Base-by-base conservation (phyloP, 768 basidiomycete species). In the Calocera cornea region DNA sequence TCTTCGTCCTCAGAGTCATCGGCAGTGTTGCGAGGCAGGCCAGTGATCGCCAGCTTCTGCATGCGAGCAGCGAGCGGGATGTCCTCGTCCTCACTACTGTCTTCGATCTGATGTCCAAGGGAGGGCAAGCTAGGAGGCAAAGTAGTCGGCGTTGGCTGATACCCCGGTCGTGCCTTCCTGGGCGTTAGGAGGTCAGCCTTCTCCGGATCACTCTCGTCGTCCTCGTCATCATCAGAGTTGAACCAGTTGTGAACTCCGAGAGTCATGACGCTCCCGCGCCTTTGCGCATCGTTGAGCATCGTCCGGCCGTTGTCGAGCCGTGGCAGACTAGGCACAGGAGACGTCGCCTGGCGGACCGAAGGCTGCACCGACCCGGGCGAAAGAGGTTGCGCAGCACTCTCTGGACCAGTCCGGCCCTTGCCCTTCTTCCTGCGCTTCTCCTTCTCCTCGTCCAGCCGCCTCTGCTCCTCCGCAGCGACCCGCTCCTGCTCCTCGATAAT, bases 1-100 rank as follows among this genome's bases (percentile, higher is more conserved):
- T 93, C 90, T 70, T 92, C 90, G 65, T 90, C 90, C 69, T 88
- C 89, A 69, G 86, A 84, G 22, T 82, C 81, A 64, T 80, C 82
- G 19, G 54, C 54, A 8, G 31, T 38, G 8, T 41, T 49, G 29
- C 54, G 67, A 7, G 67, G 65, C 31, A 68, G 65, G 12, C 44
- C 63, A 47, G 70, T 60, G 54, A 27, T 27, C 2, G 54, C 54
- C 11, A 60, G 54, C 54, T 60, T 60, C 54, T 60, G 54, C 54
- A 60, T 60, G 7, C 54, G 24, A 5, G 54, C 54, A 31, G 54
- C 54, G 10, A 60, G 79, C 31, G 83, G 82, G 54, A 81, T 79
- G 41, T 82, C 80, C 22, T 78, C 77, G 24, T 74, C 72, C 17
- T 71, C 73, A 14, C 54, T 60, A 19, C 54, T 60, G 54, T 60